Base-by-base conservation (phyloP, 306 rosid genomes). In the Adenanthera pavonina region DNA sequence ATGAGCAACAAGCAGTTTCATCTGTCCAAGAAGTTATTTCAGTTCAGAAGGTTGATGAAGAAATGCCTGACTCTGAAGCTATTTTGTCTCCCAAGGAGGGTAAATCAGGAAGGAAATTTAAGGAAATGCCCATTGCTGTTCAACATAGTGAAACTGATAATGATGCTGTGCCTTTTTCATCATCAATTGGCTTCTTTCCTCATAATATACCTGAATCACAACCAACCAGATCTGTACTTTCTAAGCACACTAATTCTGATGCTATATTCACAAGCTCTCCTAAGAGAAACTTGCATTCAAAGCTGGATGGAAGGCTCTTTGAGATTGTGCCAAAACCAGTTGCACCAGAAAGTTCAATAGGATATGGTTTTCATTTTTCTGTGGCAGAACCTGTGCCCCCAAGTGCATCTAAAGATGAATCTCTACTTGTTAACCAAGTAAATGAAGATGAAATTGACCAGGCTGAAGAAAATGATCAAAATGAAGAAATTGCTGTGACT, bases 401-500 rank as follows among this genome's bases (percentile, higher is more conserved):
- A 83, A 80, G 20, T 78, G 53, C 74, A 78, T 65, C 83, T 76
- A 74, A 83, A 85, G 88, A 85, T 35, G 91, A 92, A 62, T 68
- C 83, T 82, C 51, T 65, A 57, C 76, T 70, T 78, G 76, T 79
- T 75, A 69, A 4, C 70, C 89, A 76, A 84, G 90, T 77, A 82
- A 78, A 80, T 77, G 87, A 83, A 79, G 84, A 79, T 85, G 87
- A 76, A 79, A 62, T 79, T 69, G 69, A 80, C 60, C 87, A 85
- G 60, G 76, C n/a, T 80, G 69, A 64, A 78, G 88, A 49, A 43
- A 51, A 78, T 83, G 7, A 81, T 87, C 87, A 74, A 59, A 84
- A 74, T 65, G 88, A 93, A 85, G 97, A 95, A 91, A 81, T 88
- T 79, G 87, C 90, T 2, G 83, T 78, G 86, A 97, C 98, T 56